Conservation (phyloP, 1,284 basidiomycete genomes). For the Erythrobasidium hasegawianum region DNA sequence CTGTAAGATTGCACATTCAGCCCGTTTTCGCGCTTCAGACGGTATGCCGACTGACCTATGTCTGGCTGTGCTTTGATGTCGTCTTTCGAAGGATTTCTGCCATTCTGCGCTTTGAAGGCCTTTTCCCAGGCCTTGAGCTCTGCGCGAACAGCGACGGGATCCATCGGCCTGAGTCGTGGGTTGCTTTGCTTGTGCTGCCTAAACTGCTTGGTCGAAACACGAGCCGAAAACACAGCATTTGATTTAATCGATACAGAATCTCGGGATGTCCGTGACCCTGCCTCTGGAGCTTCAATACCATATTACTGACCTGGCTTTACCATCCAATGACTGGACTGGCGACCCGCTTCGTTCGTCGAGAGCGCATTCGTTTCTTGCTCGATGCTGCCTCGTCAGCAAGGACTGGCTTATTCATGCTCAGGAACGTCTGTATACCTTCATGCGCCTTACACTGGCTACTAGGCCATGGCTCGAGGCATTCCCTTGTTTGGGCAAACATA, state of each 20-base stretch:
- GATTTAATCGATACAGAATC: too few relatives aligned
- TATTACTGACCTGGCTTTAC: too few relatives aligned
- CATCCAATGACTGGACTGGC: too few relatives aligned
- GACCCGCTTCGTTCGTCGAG: too few relatives aligned
- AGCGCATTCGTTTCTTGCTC: constrained; percentile 1
- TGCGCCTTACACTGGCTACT: not conserved
- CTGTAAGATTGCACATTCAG: constrained; percentile 51
- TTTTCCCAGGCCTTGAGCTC: constrained; percentile 81
- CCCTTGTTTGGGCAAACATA: too few relatives aligned
- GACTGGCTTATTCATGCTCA: constrained; percentile 6
- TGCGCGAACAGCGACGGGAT: constrained; percentile 56
- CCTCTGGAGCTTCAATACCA: too few relatives aligned
- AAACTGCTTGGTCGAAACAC: too few relatives aligned
- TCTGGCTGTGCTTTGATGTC: constrained; percentile 67
- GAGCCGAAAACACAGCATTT: too few relatives aligned
- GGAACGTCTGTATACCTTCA: not conserved
- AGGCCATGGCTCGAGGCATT: not conserved
- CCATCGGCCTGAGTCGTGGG: too few relatives aligned
- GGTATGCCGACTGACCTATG: constrained; percentile 59
- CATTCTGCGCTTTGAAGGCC: constrained; percentile 61
- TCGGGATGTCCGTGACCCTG: too few relatives aligned
- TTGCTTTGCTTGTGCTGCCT: too few relatives aligned
- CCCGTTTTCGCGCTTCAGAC: constrained; percentile 13
- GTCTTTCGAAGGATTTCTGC: constrained; percentile 64
- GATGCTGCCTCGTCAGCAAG: constrained; percentile 16